Percentiles rank a stretch among this genome's conserved stretches.
Evolutionary conservation across 1,139 yeast genomes (phyloP).

Genomic region (Geotrichum candidum): DNA sequence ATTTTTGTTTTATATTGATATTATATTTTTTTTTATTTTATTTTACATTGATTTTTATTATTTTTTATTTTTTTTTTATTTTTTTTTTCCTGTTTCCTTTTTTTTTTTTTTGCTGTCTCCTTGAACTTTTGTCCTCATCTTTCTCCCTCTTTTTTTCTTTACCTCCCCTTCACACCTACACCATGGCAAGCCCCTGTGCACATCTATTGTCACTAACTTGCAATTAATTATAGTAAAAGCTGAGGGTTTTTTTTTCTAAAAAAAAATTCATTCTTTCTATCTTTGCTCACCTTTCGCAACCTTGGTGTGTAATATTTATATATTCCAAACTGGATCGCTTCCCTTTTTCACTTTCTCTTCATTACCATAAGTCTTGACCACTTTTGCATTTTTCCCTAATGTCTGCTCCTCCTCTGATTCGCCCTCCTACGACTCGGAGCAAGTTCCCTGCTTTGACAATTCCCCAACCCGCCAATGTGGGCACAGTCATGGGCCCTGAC

Average conservation of each 20-base stretch:
- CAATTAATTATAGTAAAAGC: not conserved
- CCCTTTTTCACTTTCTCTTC: not conserved
- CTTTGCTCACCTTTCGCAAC: not conserved
- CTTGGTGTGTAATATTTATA: not conserved
- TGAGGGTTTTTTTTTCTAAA: not conserved
- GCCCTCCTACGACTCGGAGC: constrained; percentile 13
- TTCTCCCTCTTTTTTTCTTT: not conserved
- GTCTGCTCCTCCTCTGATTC: constrained; percentile 17
- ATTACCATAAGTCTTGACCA: not conserved
- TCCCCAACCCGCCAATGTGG: constrained; percentile 8
- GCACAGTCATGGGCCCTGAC: constrained; percentile 7
- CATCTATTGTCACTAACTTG: not conserved
- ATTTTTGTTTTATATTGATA: not conserved
- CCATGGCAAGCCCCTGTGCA: not conserved
- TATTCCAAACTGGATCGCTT: not conserved
- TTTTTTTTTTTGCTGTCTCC: not conserved
- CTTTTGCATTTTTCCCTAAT: not conserved
- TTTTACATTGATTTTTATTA: not conserved
- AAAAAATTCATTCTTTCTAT: not conserved
- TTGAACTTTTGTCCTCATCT: not conserved
- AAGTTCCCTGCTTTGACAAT: constrained; percentile 13
- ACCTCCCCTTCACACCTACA: not conserved
- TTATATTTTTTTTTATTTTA: not conserved
- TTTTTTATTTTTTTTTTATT: not conserved
- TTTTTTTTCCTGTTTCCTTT: not conserved